A percentile compares a stretch with the other conserved stretches of the same genome.
Evolutionary conservation across 352 stramenopile genomes (phyloP).

Genomic region (Pythium chondricola): DNA sequence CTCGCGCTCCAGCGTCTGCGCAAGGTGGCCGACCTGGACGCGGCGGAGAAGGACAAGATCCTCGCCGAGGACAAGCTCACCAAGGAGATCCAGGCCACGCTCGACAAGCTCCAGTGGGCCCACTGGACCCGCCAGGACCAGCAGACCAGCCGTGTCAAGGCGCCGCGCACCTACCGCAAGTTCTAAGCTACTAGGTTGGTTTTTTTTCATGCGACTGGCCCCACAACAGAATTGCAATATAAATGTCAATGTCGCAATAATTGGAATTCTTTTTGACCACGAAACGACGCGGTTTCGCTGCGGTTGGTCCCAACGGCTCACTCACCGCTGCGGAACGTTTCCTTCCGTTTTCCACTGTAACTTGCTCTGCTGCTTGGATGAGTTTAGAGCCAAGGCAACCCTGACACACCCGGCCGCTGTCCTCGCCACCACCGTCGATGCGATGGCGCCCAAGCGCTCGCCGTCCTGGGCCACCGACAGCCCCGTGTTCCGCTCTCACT

Average conservation of each 20-base stretch:
- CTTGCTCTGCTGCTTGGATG: too few relatives aligned
- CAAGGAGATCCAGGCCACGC: slow-evolving; percentile 29
- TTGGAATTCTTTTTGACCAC: too few relatives aligned
- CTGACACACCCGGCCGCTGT: too few relatives aligned
- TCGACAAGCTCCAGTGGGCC: slow-evolving; percentile 40
- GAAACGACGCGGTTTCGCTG: slow-evolving; percentile 3
- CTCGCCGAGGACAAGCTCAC: slow-evolving; percentile 49
- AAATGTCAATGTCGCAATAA: too few relatives aligned
- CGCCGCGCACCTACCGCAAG: slow-evolving; percentile 44
- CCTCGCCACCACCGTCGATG: background rate
- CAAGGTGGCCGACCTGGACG: slow-evolving; percentile 56
- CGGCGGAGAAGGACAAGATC: slow-evolving; percentile 63
- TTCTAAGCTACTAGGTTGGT: slow-evolving; percentile 28
- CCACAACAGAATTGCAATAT: too few relatives aligned
- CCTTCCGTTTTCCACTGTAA: slow-evolving; percentile 1
- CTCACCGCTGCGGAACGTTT: background rate
- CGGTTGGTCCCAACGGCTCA: background rate
- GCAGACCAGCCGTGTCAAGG: slow-evolving; percentile 54
- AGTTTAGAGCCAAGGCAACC: too few relatives aligned
- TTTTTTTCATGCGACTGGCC: too few relatives aligned
- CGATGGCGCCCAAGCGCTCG: slow-evolving; percentile 8
- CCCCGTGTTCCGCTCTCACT: slow-evolving; percentile 13
- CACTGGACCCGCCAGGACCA: slow-evolving; percentile 51
- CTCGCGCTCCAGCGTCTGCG: slow-evolving; percentile 64
- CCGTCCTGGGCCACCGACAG: slow-evolving; percentile 6